Evolutionary conservation across 225 moss, liverwort and hornwort species (phyloP).

Genomic region (Physcomitrellopsis africana): DNA sequence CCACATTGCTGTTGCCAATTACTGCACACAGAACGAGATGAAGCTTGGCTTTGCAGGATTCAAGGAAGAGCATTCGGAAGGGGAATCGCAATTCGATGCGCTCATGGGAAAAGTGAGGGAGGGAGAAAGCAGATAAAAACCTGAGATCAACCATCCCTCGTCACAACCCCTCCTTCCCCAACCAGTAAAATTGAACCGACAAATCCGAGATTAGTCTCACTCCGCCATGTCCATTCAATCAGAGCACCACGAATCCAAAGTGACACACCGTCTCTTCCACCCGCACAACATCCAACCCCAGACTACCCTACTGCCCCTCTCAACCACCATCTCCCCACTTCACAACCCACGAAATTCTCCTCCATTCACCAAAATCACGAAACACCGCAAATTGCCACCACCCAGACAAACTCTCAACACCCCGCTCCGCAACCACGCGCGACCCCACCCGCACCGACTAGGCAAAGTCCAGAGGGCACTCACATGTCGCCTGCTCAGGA

Average conservation of each 20-base stretch:
- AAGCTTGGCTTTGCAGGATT: background rate
- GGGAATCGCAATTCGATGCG: background rate
- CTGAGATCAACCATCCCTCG: constrained; percentile 13
- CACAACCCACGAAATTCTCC: constrained; percentile 4
- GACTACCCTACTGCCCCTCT: constrained; percentile 4
- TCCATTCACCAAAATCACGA: constrained; percentile 6
- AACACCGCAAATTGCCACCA: constrained; percentile 4
- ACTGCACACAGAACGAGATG: background rate
- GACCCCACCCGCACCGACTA: background rate
- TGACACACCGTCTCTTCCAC: background rate
- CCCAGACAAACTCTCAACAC: background rate
- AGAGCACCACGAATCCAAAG: background rate
- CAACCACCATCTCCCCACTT: background rate
- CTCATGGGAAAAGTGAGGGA: background rate
- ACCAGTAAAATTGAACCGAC: constrained; percentile 11
- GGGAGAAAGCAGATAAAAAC: background rate
- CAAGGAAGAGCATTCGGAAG: background rate
- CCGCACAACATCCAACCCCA: background rate
- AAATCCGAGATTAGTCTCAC: constrained; percentile 27
- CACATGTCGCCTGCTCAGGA: constrained; percentile 26
- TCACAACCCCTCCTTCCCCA: constrained; percentile 6
- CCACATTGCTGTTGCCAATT: background rate
- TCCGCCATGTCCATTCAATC: constrained; percentile 1
- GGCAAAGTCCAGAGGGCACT: constrained; percentile 9
- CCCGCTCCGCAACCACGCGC: background rate